A percentile compares a stretch with the other conserved stretches of the same genome.
Evolutionary conservation across 1,284 basidiomycete species (phyloP).

Genomic region (Cryptococcus jaspeensis): DNA sequence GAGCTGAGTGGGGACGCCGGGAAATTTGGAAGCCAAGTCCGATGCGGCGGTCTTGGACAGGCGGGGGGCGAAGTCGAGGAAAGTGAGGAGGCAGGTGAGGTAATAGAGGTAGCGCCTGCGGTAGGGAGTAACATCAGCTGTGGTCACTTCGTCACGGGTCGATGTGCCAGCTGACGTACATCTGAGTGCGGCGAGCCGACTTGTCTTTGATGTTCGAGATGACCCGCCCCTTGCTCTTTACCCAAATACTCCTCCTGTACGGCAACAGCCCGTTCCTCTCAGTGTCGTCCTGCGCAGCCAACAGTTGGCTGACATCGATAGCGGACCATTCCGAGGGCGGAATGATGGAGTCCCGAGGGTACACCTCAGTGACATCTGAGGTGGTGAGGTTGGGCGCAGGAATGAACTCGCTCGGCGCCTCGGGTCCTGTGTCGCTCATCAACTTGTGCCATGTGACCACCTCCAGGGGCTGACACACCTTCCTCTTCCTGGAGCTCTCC

Average conservation of each 20-base stretch:
- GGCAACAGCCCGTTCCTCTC: constrained; percentile 63
- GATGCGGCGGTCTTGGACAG: constrained; percentile 25
- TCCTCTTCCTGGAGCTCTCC: constrained; percentile 59
- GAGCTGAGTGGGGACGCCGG: constrained; percentile 62
- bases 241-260: constrained; percentile 64
- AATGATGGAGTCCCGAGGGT: constrained; percentile 71
- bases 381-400: constrained; percentile 70
- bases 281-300: constrained; percentile 60
- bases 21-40: constrained; percentile 59
- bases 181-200: constrained; percentile 42
- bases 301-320: constrained; percentile 48
- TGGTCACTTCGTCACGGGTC: constrained; percentile 28
- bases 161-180: constrained; percentile 52
- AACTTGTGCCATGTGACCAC: neutral
- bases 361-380: constrained; percentile 66
- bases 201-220: constrained; percentile 17
- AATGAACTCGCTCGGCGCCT: constrained; percentile 56
- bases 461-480: constrained; percentile 13
- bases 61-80: constrained; percentile 56
- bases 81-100: constrained; percentile 71
- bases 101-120: constrained; percentile 72
- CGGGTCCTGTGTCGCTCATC: constrained; percentile 10
- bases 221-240: constrained; percentile 51
- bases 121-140: neutral
- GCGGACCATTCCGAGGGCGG: constrained; percentile 62